Conservation (phyloP, 2,329 filamentous ascomycete species). For the Trichoderma atroviride region DNA sequence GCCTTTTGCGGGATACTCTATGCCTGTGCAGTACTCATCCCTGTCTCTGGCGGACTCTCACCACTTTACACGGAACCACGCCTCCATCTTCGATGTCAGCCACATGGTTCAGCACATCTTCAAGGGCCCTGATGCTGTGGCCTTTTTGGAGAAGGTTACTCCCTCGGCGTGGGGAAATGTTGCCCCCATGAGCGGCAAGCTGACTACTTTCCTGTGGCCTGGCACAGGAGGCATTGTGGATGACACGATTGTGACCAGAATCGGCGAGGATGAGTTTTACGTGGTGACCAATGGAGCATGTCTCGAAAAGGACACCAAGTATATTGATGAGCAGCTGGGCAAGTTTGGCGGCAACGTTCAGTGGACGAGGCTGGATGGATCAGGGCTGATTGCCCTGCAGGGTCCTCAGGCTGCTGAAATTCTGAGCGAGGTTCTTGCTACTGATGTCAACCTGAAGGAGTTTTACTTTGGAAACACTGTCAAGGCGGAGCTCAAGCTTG, state of each 20-base stretch:
- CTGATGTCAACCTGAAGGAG: slow-evolving; percentile 59
- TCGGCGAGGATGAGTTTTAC: slow-evolving; percentile 78
- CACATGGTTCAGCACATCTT: slow-evolving; percentile 96
- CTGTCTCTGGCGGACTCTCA: slow-evolving; percentile 82
- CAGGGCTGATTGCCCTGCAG: slow-evolving; percentile 85
- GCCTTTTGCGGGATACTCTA: slow-evolving; percentile 88
- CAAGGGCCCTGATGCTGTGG: slow-evolving; percentile 75
- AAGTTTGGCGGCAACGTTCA: slow-evolving; percentile 56
- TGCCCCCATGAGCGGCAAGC: slow-evolving; percentile 68
- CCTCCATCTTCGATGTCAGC: slow-evolving; percentile 91
- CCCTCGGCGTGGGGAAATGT: slow-evolving; percentile 72
- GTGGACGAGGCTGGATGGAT: slow-evolving; percentile 71
- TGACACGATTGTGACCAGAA: slow-evolving; percentile 85
- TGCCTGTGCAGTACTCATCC: slow-evolving; percentile 87
- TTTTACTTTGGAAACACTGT: slow-evolving; percentile 82
- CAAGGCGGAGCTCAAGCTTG: slow-evolving; percentile 65
- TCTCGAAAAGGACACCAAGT: slow-evolving; percentile 82
- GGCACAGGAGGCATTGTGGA: slow-evolving; percentile 89
- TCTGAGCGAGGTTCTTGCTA: slow-evolving; percentile 63
- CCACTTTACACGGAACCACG: slow-evolving; percentile 82
- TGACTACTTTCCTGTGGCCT: slow-evolving; percentile 82
- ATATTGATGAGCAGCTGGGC: slow-evolving; percentile 70
- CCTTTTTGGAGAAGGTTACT: slow-evolving; percentile 82
- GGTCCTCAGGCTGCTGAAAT: slow-evolving; percentile 76
- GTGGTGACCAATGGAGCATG: slow-evolving; percentile 95